These are phyloP conservation scores for Beta corolliflora DNA, from an alignment of 179 eudicot genomes.

Conservation along the genomic window DNA sequence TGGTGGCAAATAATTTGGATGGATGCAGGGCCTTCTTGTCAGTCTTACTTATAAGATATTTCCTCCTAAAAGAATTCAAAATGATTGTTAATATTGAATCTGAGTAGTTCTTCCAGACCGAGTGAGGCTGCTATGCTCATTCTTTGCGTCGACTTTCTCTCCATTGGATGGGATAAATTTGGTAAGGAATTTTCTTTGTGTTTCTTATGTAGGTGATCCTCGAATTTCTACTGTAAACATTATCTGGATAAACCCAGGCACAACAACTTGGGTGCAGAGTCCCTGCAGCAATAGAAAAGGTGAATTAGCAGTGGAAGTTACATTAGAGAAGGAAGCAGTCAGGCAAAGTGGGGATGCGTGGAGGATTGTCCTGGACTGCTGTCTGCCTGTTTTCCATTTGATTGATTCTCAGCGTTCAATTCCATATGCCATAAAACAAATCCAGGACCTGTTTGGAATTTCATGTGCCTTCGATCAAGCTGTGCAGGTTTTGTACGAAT, in stretches of 20 bases:
- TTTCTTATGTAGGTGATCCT: constrained; percentile 68
- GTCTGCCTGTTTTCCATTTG: constrained; percentile 81
- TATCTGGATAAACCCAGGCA: constrained; percentile 77
- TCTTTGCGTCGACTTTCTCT: neutral
- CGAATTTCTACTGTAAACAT: constrained; percentile 71
- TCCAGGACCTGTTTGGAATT: constrained; percentile 87
- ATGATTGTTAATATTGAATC: neutral
- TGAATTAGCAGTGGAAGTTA: constrained; percentile 79
- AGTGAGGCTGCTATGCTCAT: neutral
- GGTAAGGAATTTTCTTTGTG: constrained; percentile 13
- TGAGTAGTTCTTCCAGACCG: neutral
- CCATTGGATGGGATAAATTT: neutral
- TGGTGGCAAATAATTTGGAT: too few species aligned
- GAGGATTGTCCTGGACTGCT: constrained; percentile 84
- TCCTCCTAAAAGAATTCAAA: neutral
- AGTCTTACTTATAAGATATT: neutral
- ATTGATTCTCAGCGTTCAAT: constrained; percentile 78
- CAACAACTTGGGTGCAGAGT: constrained; percentile 66
- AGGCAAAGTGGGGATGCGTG: constrained; percentile 88
- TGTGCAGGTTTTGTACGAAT: constrained; percentile 62
- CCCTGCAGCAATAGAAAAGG: constrained; percentile 55
- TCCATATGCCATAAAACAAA: constrained; percentile 90
- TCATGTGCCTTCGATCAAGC: constrained; percentile 95
- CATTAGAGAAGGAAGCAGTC: constrained; percentile 74
- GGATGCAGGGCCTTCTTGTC: neutral